Percentiles rank a stretch among this genome's conserved stretches.
phyloP scores from a whole-genome alignment of 2,329 filamentous ascomycete species.

The Pestalotiopsis fici region DNA sequence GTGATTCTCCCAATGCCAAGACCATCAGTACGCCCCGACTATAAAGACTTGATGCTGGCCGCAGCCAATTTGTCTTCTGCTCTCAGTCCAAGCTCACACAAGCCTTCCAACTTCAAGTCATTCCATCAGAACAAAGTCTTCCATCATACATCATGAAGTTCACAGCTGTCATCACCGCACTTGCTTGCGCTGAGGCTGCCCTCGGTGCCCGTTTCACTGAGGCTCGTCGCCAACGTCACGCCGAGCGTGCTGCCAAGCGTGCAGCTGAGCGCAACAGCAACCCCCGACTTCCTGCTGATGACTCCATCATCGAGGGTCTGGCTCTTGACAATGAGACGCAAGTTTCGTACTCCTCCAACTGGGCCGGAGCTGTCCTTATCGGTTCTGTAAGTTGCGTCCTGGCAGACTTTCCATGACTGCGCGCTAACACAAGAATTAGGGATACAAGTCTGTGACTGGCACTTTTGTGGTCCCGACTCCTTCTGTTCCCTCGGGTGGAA shows the following conservation, averaged over 20 bases:
- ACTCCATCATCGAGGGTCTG: conserved; percentile 22
- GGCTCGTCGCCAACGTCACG: conserved; percentile 25
- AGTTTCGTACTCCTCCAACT: conserved; percentile 55
- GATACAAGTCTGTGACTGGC: conserved; percentile 41
- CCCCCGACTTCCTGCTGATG: conserved; percentile 5
- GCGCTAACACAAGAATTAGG: background rate
- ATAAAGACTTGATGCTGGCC: background rate
- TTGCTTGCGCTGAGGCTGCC: conserved; percentile 40
- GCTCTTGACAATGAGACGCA: conserved; percentile 21
- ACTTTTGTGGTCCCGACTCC: conserved; percentile 53
- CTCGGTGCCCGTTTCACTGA: conserved; percentile 47
- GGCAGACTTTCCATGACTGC: background rate
- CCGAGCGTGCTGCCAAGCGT: background rate
- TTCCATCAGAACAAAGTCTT: background rate
- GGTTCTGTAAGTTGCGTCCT: conserved; percentile 44
- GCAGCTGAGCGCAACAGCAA: conserved; percentile 18
- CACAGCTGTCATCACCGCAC: conserved; percentile 34
- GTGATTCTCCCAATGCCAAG: background rate
- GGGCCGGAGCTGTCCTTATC: conserved; percentile 59
- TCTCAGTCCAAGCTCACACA: background rate
- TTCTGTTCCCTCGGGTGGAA: conserved; percentile 33
- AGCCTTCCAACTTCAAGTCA: background rate
- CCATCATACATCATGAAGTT: conserved; percentile 45
- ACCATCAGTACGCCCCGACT: background rate
- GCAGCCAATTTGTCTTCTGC: background rate